phyloP scores from a whole-genome alignment of 179 eudicot species.

The Camellia oleifera region DNA sequence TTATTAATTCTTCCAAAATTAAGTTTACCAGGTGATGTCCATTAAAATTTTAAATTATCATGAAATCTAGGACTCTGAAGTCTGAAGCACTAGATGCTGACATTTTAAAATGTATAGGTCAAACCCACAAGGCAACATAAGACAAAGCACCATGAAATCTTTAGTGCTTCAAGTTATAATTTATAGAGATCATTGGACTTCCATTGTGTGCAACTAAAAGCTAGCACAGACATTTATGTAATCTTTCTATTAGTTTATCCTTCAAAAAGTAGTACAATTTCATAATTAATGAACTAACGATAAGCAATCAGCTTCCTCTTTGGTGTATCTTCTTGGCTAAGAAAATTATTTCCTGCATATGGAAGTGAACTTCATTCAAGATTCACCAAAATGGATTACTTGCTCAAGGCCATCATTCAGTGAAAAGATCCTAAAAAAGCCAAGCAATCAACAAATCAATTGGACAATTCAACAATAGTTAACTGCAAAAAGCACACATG shows the following conservation, averaged over 20 bases:
- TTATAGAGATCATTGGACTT: constrained; percentile 2
- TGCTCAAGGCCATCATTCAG: no score
- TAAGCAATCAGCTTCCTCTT: constrained; percentile 8
- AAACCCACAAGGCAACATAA: neutral
- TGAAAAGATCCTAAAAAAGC: no score
- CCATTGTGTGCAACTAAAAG: neutral
- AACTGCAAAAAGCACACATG: no score
- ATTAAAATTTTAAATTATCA: neutral
- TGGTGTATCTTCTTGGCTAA: no score
- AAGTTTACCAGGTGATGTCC: neutral
- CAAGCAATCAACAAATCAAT: no score
- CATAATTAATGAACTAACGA: neutral
- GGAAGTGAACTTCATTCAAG: no score
- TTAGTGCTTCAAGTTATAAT: neutral
- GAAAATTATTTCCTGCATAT: no score
- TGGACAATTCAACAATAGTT: no score
- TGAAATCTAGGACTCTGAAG: neutral
- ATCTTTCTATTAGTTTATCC: neutral
- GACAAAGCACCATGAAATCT: neutral
- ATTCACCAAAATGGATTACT: no score
- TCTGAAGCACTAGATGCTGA: neutral
- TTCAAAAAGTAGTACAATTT: no score
- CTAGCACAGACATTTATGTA: neutral
- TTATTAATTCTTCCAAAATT: no score
- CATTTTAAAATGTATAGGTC: neutral